Evolutionary conservation across 371 early-diverging fungal species (phyloP).

Genomic region (Apophysomyces elegans): DNA sequence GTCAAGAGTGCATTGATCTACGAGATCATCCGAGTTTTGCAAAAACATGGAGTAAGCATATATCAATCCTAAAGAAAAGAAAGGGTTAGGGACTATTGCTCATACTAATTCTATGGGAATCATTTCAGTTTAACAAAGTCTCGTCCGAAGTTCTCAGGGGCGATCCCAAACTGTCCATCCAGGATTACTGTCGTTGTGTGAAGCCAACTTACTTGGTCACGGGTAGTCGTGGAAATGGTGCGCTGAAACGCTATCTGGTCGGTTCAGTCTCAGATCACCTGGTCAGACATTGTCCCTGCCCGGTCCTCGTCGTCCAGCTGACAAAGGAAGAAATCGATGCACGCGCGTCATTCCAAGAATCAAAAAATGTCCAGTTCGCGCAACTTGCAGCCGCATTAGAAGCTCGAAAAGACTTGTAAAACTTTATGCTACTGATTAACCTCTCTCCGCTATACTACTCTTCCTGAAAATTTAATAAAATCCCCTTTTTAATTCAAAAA

Average conservation of each 20-base stretch:
- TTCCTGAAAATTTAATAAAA: too few species aligned
- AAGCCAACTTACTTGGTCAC: conserved; percentile 37
- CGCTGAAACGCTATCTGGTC: conserved; percentile 35
- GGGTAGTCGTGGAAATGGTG: conserved; percentile 34
- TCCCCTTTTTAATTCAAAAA: too few species aligned
- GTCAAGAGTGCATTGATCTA: conserved; percentile 23
- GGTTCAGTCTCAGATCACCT: conserved; percentile 44
- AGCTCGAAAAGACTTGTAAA: not conserved
- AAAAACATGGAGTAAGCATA: conserved; percentile 30
- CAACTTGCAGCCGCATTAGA: conserved; percentile 19
- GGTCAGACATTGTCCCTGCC: conserved; percentile 38
- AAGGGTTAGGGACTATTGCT: too few species aligned
- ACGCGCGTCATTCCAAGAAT: conserved; percentile 22
- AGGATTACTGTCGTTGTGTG: conserved; percentile 35
- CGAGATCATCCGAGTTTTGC: conserved; percentile 25
- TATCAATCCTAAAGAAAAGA: not conserved
- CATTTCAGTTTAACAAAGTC: conserved; percentile 35
- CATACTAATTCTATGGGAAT: not conserved
- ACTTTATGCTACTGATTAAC: too few species aligned
- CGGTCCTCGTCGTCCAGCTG: conserved; percentile 38
- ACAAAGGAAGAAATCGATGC: conserved; percentile 35
- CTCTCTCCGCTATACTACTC: too few species aligned
- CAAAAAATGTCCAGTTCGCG: conserved; percentile 20
- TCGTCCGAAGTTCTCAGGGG: conserved; percentile 37
- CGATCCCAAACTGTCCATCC: conserved; percentile 37